A percentile compares a stretch with the other conserved stretches of the same genome.
Evolutionary conservation across 139 green algal genomes (phyloP).

Genomic region (Marvania coccoides): DNA sequence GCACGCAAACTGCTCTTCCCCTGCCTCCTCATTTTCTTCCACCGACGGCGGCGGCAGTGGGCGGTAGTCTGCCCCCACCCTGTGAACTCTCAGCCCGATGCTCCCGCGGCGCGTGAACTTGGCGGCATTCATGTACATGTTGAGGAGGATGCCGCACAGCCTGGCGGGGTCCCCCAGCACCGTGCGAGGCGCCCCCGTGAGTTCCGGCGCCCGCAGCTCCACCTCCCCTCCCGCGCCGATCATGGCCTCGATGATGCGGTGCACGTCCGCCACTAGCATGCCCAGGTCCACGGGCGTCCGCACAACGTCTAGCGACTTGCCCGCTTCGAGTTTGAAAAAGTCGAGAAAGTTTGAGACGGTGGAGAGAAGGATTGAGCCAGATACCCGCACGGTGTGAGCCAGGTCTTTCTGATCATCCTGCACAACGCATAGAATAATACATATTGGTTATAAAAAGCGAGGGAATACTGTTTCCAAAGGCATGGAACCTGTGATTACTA

Average conservation of each 20-base stretch:
- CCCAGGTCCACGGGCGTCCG: conserved; percentile 43
- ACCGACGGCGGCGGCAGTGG: not conserved
- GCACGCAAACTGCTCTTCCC: no score
- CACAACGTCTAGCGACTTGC: conserved; percentile 70
- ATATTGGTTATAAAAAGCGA: no score
- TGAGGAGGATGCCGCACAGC: conserved; percentile 75
- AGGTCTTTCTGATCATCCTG: conserved; percentile 71
- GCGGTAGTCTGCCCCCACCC: conserved; percentile 10
- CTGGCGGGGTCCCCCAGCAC: conserved; percentile 49
- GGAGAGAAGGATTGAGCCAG: conserved; percentile 69
- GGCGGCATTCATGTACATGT: conserved; percentile 79
- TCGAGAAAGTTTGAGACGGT: conserved; percentile 83
- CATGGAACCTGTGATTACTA: not conserved
- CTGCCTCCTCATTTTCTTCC: no score
- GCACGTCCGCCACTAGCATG: conserved; percentile 61
- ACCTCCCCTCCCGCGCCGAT: conserved; percentile 33
- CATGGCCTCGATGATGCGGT: conserved; percentile 81
- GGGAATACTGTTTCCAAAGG: no score
- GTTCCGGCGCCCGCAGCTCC: conserved; percentile 26
- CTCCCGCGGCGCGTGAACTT: conserved; percentile 70
- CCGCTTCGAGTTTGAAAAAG: conserved; percentile 82
- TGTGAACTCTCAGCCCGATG: conserved; percentile 52
- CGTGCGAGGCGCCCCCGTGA: conserved; percentile 8
- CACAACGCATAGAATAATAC: no score
- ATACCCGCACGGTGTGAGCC: conserved; percentile 71